phyloP scores from a whole-genome alignment of 345 rosid genomes.

The Citrus cavaleriei region DNA sequence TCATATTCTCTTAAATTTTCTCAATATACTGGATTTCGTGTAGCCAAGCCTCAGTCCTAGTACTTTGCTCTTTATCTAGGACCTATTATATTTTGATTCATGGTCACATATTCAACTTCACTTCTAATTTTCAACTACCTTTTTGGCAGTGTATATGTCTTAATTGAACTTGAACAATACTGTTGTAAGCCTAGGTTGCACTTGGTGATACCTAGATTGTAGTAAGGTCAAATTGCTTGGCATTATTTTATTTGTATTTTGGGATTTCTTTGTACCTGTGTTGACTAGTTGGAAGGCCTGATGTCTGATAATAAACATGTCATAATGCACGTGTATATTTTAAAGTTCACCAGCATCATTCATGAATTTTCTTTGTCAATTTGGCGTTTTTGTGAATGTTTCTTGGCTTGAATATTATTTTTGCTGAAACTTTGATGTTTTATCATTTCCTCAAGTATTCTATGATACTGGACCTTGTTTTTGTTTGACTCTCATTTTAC shows the following conservation, averaged over 20 bases:
- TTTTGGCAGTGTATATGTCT: neutral
- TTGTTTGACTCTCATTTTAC: conserved; percentile 13
- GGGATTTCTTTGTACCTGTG: neutral
- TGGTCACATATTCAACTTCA: neutral
- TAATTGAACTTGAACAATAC: conserved; percentile 1
- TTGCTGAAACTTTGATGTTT: neutral
- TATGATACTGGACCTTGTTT: neutral
- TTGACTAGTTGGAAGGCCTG: neutral
- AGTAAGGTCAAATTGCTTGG: neutral
- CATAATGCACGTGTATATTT: neutral
- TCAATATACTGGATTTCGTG: neutral
- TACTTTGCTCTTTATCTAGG: neutral
- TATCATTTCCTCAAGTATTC: neutral
- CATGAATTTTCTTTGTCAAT: neutral
- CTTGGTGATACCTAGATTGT: neutral
- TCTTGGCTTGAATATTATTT: neutral
- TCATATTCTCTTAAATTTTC: neutral
- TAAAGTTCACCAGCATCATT: neutral
- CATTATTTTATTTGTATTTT: neutral
- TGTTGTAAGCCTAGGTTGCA: neutral
- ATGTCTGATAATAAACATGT: neutral
- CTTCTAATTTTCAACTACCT: neutral
- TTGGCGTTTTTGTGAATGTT: neutral
- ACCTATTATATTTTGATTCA: neutral
- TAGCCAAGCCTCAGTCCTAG: neutral